Conservation (phyloP, 768 basidiomycete genomes). For the Mycena latifolia region DNA sequence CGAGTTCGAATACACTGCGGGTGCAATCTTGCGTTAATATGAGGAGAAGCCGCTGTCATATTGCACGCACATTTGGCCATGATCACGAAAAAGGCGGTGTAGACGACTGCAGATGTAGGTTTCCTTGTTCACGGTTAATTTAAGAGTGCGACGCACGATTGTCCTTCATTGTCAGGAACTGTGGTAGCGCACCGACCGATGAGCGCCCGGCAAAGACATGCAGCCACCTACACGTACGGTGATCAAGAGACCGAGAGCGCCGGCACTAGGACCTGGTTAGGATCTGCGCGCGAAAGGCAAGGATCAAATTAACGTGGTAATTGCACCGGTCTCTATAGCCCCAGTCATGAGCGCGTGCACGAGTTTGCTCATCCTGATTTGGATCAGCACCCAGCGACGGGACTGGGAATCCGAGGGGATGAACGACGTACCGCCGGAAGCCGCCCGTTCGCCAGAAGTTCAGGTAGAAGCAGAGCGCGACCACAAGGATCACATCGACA, state of each 20-base stretch:
- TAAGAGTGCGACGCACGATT: slow-evolving; percentile 13
- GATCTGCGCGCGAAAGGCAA: background rate
- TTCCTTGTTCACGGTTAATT: background rate
- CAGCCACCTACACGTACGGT: background rate
- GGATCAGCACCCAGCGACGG: background rate
- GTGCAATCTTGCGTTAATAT: background rate
- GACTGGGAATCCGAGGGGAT: background rate
- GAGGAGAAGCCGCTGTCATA: background rate
- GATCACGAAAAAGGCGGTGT: slow-evolving; percentile 4
- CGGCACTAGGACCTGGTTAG: background rate
- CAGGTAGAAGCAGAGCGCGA: slow-evolving; percentile 15
- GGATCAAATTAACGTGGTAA: slow-evolving; percentile 9
- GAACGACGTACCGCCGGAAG: background rate
- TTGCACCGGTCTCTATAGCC: slow-evolving; percentile 24
- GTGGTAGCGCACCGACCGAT: background rate
- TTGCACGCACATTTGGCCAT: slow-evolving; percentile 19
- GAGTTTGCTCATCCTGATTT: background rate
- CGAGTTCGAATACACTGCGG: slow-evolving; percentile 22
- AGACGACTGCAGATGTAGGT: background rate
- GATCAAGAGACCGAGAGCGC: slow-evolving; percentile 4
- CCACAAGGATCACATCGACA: slow-evolving; percentile 4
- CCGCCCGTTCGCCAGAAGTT: slow-evolving; percentile 12
- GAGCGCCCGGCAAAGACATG: background rate
- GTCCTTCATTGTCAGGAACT: slow-evolving; percentile 22
- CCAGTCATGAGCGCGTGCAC: slow-evolving; percentile 24